Evolutionary conservation across 768 basidiomycete species (phyloP).

Genomic region (Russula emetica): DNA sequence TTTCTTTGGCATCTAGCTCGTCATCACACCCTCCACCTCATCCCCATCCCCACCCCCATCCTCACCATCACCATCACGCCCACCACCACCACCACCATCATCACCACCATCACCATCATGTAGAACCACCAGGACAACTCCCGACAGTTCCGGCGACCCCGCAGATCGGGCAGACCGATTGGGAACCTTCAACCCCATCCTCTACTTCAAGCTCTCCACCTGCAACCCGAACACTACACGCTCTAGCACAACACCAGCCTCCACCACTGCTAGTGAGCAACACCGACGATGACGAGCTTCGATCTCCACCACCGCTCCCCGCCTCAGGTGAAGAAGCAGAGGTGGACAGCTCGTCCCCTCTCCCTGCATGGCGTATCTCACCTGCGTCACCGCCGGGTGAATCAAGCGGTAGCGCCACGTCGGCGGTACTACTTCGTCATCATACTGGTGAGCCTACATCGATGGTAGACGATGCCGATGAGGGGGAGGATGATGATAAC

Average conservation of each 20-base stretch:
- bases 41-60: background rate
- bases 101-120: background rate
- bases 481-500: background rate
- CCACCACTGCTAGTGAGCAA: background rate
- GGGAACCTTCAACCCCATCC: constrained; percentile 1
- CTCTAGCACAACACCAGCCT: background rate
- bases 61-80: background rate
- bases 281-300: background rate
- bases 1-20: background rate
- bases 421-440: background rate
- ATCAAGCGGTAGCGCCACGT: background rate
- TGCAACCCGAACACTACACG: background rate
- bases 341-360: background rate
- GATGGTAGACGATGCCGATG: constrained; percentile 4
- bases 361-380: constrained; percentile 12
- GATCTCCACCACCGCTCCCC: background rate
- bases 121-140: background rate
- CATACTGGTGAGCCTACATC: background rate
- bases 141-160: constrained; percentile 5
- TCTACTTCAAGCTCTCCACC: constrained; percentile 10
- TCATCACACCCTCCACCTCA: background rate
- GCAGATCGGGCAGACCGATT: background rate
- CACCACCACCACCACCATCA: background rate
- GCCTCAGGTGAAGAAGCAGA: background rate
- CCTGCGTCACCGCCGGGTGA: constrained; percentile 4